Conservation (phyloP, 139 green algal species). For the Choricystis sp. region DNA sequence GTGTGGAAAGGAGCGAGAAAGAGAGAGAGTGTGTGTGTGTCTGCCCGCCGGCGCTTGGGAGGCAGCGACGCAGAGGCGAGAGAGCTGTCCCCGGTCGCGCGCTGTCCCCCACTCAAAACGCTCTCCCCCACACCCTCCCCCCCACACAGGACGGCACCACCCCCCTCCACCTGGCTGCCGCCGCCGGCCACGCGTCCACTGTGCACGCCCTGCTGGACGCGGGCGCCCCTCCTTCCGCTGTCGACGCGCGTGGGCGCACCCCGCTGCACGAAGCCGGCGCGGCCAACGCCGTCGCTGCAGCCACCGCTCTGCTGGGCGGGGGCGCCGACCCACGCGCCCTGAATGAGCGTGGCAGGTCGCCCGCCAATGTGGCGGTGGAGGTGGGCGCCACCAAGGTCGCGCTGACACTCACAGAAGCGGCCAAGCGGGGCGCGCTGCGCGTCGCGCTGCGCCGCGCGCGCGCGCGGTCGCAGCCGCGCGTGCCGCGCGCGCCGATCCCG, state of each 20-base stretch:
- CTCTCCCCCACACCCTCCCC: no score
- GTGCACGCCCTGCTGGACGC: neutral
- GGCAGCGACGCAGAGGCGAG: no score
- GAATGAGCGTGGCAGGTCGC: neutral
- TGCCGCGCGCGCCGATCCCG: neutral
- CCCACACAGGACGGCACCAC: constrained; percentile 1
- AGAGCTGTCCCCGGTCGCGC: neutral
- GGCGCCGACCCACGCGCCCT: neutral
- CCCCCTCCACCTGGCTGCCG: neutral
- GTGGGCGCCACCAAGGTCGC: neutral
- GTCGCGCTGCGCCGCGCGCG: no score
- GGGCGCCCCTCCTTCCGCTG: neutral
- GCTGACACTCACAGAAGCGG: neutral
- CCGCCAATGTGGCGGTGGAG: neutral
- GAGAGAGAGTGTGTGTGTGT: neutral
- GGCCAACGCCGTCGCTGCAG: no score
- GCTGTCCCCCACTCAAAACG: neutral
- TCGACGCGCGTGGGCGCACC: neutral
- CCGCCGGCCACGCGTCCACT: neutral
- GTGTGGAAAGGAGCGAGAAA: neutral
- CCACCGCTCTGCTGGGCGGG: neutral
- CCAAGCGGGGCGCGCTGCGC: neutral
- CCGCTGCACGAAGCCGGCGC: neutral
- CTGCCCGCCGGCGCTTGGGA: neutral
- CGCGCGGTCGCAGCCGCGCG: no score